A percentile compares a stretch with the other conserved stretches of the same genome.
These are phyloP conservation scores for Tylopilus vinaceipallidus DNA, from an alignment of 768 basidiomycete species.

Conservation along the genomic window DNA sequence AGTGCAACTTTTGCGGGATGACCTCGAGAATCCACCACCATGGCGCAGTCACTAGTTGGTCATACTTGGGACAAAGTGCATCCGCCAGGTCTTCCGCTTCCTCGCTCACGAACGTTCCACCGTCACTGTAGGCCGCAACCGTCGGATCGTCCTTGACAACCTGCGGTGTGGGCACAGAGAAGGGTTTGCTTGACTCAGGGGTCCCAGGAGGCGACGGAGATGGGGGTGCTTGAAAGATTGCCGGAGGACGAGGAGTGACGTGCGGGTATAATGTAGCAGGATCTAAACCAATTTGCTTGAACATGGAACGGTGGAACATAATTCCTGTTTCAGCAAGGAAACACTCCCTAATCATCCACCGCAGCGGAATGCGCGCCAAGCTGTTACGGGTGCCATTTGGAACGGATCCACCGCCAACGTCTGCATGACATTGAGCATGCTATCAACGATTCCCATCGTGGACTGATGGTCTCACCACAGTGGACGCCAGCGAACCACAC, in stretches of 20 bases:
- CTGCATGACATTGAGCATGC: conserved; percentile 33
- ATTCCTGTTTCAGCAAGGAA: conserved; percentile 57
- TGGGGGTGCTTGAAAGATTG: conserved; percentile 28
- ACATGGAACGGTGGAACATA: conserved; percentile 48
- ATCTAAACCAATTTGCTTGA: conserved; percentile 47
- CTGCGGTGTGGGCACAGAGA: conserved; percentile 14
- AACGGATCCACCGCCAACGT: conserved; percentile 74
- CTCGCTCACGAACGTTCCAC: conserved; percentile 37
- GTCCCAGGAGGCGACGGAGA: conserved; percentile 13
- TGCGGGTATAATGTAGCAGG: conserved; percentile 43
- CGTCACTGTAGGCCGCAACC: conserved; percentile 18
- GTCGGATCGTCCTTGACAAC: conserved; percentile 10
- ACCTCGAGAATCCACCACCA: conserved; percentile 70
- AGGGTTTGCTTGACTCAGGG: conserved; percentile 9
- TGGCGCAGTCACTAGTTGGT: conserved; percentile 49
- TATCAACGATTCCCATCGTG: neutral
- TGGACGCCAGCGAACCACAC: conserved; percentile 83
- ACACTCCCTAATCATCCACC: conserved; percentile 76
- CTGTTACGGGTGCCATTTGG: conserved; percentile 53
- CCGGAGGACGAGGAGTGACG: conserved; percentile 42
- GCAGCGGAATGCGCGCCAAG: conserved; percentile 67
- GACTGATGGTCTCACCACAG: conserved; percentile 46
- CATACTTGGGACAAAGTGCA: conserved; percentile 49
- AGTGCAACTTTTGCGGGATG: conserved; percentile 37
- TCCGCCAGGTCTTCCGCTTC: conserved; percentile 67